These are phyloP conservation scores for Gracilariopsis chorda DNA, from an alignment of 23 red algal genomes.

Conservation along the genomic window DNA sequence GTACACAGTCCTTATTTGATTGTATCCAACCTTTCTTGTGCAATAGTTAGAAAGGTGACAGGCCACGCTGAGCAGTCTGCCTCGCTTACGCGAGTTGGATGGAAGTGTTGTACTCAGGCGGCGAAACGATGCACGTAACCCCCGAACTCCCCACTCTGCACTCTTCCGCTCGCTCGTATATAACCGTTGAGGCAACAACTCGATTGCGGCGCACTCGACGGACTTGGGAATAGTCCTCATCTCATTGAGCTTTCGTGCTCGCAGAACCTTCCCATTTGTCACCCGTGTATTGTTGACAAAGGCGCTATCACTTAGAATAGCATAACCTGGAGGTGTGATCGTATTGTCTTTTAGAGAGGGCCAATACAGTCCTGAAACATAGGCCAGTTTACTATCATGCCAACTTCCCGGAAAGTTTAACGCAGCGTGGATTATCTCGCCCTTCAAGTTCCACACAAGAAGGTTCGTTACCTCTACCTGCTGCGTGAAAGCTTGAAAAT, in stretches of 20 bases:
- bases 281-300: conserved; percentile 2
- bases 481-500: neutral
- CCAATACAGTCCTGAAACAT: conserved; percentile 11
- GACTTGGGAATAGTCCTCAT: neutral
- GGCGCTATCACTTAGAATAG: neutral
- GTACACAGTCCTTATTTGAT: neutral
- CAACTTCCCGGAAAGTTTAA: conserved; percentile 23
- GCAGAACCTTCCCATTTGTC: neutral
- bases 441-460: conserved; percentile 15
- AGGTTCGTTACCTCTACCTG: conserved; percentile 18
- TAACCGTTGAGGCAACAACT: neutral
- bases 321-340: conserved; percentile 21
- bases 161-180: neutral
- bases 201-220: neutral
- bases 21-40: neutral
- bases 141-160: neutral
- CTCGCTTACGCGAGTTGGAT: neutral
- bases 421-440: conserved; percentile 7
- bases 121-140: neutral
- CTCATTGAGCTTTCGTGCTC: neutral
- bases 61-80: neutral
- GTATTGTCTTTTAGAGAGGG: neutral
- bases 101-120: neutral
- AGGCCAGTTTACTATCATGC: conserved; percentile 39
- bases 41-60: conserved; percentile 5